Evolutionary conservation across 129 eudicot genomes (phyloP), one percentile per base, ranked within the genome.

Genomic region (Flaveria bidentis): DNA sequence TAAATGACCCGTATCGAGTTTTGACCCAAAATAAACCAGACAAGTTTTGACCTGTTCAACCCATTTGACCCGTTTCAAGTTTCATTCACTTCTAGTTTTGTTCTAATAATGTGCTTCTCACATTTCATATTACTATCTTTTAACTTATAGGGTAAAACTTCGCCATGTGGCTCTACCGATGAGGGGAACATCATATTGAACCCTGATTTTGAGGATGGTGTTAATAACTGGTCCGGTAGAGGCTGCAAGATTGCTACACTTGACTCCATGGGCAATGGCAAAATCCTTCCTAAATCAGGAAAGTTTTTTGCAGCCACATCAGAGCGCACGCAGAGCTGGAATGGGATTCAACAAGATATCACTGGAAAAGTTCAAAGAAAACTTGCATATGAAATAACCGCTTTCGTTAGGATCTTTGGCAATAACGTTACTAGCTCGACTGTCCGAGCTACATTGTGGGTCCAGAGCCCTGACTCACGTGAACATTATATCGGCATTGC

Each of bases 261-360:
- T 33, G 86, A 84, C n/a, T 88, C 93, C 23, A 79, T 84, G 93
- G 93, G 74, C 26, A 85, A 86, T 71, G 93, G 91, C 23, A 88
- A 85, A 72, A 76, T 93, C 73, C 71, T 77, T 73, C 96, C 98
- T 11, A 44, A 58, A 56, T 87, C 91, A 13, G 97, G 98, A n/a
- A 93, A 93, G 86, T 82, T 71, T 72, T 93, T 90, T 80, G 97
- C 87, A 74, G 82, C 91, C 16, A 80, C 97, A 74, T 84, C 82
- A 42, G 89, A 79, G 56, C 96, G 97, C 9, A 91, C 96, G 16
- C 96, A 88, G 82, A 81, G 52, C 68, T 93, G 97, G 97, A 91
- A 93, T 63, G 97, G 98, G 46, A 93, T 93, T 87, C 96, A 93
- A 76, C 98, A 93, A 85, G 98, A 90, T 55, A 93, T 93, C 47